These are phyloP conservation scores for Raddia distichophylla DNA, from an alignment of 176 grass and related monocot species.

Conservation along the genomic window DNA sequence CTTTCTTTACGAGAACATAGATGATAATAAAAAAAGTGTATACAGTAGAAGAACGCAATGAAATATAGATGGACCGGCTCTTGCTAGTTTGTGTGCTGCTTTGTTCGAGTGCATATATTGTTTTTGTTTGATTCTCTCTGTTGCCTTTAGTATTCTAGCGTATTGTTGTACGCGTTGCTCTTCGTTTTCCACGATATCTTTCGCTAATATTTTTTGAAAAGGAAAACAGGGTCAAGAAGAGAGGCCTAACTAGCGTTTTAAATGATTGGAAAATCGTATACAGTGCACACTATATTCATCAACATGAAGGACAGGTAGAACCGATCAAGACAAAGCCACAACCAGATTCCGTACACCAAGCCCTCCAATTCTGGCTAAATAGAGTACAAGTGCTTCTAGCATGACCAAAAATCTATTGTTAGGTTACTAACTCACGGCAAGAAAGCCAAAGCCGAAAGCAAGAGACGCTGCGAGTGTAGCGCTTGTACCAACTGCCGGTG, in stretches of 20 bases:
- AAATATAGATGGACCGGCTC: neutral
- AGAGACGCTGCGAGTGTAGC: neutral
- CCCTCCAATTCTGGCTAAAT: constrained; percentile 23
- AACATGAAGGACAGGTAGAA: neutral
- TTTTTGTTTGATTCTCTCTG: neutral
- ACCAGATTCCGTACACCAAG: neutral
- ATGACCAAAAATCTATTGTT: constrained; percentile 11
- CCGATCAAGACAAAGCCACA: neutral
- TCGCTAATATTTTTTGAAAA: neutral
- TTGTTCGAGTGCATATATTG: neutral
- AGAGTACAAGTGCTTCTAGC: constrained; percentile 21
- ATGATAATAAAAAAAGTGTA: neutral
- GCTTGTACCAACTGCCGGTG: neutral
- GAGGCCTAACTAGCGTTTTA: neutral
- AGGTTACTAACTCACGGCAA: constrained; percentile 38
- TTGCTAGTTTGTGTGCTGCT: neutral
- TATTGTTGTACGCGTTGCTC: neutral
- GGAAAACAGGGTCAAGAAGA: neutral
- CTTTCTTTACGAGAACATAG: too few species aligned
- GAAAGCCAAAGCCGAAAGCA: constrained; percentile 16
- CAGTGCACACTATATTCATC: neutral
- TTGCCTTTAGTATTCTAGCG: neutral
- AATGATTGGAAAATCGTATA: neutral
- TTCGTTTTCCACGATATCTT: neutral
- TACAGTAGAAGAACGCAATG: neutral